A percentile compares a stretch with the other conserved stretches of the same genome.
phyloP scores from a whole-genome alignment of 805 yeast species.

The Kregervanrija pseudodelftensis region DNA sequence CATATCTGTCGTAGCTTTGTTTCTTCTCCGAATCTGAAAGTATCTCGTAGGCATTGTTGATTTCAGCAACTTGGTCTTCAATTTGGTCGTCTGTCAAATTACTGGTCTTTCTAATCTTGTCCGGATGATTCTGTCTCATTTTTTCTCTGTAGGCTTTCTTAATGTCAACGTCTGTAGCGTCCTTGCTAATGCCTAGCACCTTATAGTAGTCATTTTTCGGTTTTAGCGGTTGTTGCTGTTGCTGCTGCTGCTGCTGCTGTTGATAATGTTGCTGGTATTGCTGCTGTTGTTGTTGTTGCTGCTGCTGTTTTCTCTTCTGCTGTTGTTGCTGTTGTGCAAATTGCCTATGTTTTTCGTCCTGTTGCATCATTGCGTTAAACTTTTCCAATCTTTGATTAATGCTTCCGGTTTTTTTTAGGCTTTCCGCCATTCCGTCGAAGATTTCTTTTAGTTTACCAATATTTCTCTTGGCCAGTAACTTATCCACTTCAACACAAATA shows the following conservation, averaged over 20 bases:
- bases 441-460: conserved; percentile 33
- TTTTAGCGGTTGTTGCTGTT: conserved; percentile 22
- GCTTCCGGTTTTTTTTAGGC: conserved; percentile 33
- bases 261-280: conserved; percentile 36
- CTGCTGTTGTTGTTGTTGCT: conserved; percentile 40
- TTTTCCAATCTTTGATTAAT: conserved; percentile 25
- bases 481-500: conserved; percentile 12
- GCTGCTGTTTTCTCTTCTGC: conserved; percentile 34
- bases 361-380: conserved; percentile 1
- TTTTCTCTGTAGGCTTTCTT: conserved; percentile 74
- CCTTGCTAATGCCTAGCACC: conserved; percentile 55
- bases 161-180: conserved; percentile 66
- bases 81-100: conserved; percentile 61
- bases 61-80: conserved; percentile 81
- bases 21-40: conserved; percentile 60
- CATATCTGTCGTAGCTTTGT: conserved; percentile 50
- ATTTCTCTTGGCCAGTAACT: conserved; percentile 15
- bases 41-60: conserved; percentile 88
- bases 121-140: conserved; percentile 85
- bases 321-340: conserved; percentile 30
- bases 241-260: conserved; percentile 31
- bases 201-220: conserved; percentile 65
- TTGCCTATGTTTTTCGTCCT: conserved; percentile 25
- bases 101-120: conserved; percentile 58
- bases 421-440: conserved; percentile 28